Evolutionary conservation across 352 stramenopile species (phyloP).

Genomic region (Lagenidium giganteum): DNA sequence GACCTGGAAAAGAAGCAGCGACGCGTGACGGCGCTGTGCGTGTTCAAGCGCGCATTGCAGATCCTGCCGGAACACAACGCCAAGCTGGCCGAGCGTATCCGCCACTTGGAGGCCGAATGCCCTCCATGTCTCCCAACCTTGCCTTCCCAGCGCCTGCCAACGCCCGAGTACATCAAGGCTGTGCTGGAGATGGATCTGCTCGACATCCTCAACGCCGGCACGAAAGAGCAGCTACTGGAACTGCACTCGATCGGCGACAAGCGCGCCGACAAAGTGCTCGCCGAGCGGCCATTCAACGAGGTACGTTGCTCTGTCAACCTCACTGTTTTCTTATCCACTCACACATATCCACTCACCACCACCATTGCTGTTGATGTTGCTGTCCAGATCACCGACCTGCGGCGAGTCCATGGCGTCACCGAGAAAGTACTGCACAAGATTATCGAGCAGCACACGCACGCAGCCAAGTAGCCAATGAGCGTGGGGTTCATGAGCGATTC

Average conservation of each 20-base stretch:
- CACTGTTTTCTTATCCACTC: not conserved
- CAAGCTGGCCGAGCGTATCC: conserved; percentile 39
- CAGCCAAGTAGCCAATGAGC: conserved; percentile 15
- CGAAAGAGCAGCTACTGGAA: conserved; percentile 28
- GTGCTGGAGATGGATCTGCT: conserved; percentile 51
- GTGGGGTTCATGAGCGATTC: no score
- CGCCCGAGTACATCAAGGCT: conserved; percentile 20
- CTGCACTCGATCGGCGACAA: conserved; percentile 52
- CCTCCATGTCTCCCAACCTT: conserved; percentile 11
- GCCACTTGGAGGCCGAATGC: conserved; percentile 23
- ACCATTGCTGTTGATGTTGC: not conserved
- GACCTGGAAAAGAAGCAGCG: conserved; percentile 38
- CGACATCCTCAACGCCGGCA: conserved; percentile 37
- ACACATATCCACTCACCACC: not conserved
- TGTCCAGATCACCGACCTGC: conserved; percentile 33
- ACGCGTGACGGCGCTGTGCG: conserved; percentile 26
- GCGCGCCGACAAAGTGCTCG: conserved; percentile 35
- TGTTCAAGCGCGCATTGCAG: conserved; percentile 50
- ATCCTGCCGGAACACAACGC: conserved; percentile 39
- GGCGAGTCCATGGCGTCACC: conserved; percentile 34
- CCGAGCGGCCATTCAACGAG: conserved; percentile 33
- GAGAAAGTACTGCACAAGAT: conserved; percentile 38
- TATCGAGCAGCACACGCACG: conserved; percentile 26
- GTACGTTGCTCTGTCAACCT: conserved; percentile 9
- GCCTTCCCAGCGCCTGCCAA: conserved; percentile 36